Conservation (phyloP, 1,284 basidiomycete species). For the Exsudoporus floridanus region DNA sequence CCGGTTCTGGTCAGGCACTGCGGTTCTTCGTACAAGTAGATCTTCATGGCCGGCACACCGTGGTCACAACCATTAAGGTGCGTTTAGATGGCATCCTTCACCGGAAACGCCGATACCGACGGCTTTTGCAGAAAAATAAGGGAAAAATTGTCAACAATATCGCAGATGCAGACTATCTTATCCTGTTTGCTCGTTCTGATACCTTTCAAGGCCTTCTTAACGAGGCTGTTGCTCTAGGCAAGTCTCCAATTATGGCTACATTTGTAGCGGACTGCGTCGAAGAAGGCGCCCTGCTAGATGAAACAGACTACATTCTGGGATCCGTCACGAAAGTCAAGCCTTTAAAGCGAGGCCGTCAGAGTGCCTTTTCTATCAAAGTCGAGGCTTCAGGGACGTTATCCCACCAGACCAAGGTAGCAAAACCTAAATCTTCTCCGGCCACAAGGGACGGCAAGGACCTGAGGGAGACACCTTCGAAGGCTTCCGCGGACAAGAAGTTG, state of each 20-base stretch:
- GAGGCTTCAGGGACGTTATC: slow-evolving; percentile 6
- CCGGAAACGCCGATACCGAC: not conserved
- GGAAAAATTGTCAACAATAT: slow-evolving; percentile 54
- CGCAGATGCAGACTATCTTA: slow-evolving; percentile 54
- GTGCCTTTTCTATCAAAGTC: slow-evolving; percentile 14
- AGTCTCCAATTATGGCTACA: slow-evolving; percentile 45
- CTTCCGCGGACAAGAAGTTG: slow-evolving; percentile 4
- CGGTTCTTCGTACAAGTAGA: slow-evolving; percentile 62
- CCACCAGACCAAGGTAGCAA: slow-evolving; percentile 6
- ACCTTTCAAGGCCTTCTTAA: slow-evolving; percentile 49
- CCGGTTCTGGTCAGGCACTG: slow-evolving; percentile 37
- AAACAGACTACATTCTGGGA: slow-evolving; percentile 37
- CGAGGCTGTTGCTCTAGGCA: slow-evolving; percentile 35
- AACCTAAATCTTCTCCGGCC: slow-evolving; percentile 5
- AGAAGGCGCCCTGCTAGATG: slow-evolving; percentile 45
- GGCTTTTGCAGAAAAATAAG: slow-evolving; percentile 52
- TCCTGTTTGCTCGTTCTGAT: slow-evolving; percentile 51
- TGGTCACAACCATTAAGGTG: slow-evolving; percentile 60
- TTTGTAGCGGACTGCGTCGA: slow-evolving; percentile 59
- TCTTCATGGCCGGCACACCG: slow-evolving; percentile 43
- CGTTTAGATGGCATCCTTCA: slow-evolving; percentile 8
- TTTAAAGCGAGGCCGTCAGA: slow-evolving; percentile 26
- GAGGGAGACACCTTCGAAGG: slow-evolving; percentile 3
- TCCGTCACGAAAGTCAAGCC: slow-evolving; percentile 15
- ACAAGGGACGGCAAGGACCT: slow-evolving; percentile 1